These are phyloP conservation scores for Hypsizygus marmoreus DNA, from an alignment of 768 basidiomycete genomes.

Conservation along the genomic window DNA sequence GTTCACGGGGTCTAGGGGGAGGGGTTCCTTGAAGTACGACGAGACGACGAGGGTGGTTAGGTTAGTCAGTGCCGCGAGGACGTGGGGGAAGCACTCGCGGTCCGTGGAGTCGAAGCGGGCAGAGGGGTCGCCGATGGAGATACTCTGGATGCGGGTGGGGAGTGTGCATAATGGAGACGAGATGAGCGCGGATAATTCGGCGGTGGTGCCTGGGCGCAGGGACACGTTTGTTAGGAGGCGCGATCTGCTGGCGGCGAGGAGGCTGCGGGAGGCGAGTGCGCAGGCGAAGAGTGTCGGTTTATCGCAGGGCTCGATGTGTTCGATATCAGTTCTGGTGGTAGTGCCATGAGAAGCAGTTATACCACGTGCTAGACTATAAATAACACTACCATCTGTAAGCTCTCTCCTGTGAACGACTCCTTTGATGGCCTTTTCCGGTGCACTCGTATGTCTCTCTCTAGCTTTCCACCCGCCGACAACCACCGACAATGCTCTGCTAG, in stretches of 20 bases:
- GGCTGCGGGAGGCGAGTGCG: not conserved
- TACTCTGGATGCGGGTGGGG: not conserved
- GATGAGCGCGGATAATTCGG: not conserved
- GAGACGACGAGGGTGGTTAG: not conserved
- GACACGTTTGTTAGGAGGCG: not conserved
- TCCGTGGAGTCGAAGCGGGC: not conserved
- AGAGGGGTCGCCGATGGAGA: not conserved
- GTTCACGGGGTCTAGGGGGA: too few relatives aligned
- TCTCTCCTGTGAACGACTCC: too few relatives aligned
- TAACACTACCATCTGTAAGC: not conserved
- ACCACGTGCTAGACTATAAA: not conserved
- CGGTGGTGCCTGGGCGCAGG: not conserved
- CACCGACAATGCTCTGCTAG: conserved; percentile 36
- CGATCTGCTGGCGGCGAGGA: not conserved
- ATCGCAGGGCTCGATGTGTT: not conserved
- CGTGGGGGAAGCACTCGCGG: too few relatives aligned
- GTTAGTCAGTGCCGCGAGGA: too few relatives aligned
- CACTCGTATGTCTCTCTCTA: conserved; percentile 55
- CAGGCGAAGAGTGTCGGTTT: not conserved
- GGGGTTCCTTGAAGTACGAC: not conserved
- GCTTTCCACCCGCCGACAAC: conserved; percentile 10
- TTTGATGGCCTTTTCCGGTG: conserved; percentile 84
- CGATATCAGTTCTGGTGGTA: conserved; percentile 4
- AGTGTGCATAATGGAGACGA: conserved; percentile 2
- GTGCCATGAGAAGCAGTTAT: not conserved